These are phyloP conservation scores for Chaetomium cochliodes DNA, from an alignment of 495 filamentous ascomycete species.

Conservation along the genomic window DNA sequence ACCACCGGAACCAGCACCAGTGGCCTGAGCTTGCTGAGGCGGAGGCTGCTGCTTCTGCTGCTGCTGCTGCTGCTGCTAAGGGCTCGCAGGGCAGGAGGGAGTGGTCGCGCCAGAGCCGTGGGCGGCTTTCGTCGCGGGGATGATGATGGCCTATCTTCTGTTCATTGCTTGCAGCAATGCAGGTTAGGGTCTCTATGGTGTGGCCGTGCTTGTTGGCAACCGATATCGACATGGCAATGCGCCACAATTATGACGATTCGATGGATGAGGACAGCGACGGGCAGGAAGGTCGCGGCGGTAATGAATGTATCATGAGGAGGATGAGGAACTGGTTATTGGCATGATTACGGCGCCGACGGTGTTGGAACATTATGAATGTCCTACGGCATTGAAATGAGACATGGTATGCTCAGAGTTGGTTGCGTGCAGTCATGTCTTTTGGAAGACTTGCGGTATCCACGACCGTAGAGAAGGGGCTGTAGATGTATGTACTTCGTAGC, in stretches of 20 bases:
- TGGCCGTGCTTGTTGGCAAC: neutral
- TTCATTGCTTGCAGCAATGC: neutral
- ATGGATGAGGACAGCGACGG: neutral
- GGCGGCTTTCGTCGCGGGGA: slow-evolving; percentile 2
- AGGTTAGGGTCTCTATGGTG: neutral
- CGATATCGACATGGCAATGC: neutral
- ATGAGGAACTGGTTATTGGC: neutral
- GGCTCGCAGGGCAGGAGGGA: neutral
- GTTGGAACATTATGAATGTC: neutral
- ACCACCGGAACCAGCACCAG: neutral
- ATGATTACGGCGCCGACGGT: neutral
- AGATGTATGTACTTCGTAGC: neutral
- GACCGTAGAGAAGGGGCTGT: neutral
- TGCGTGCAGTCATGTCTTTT: neutral
- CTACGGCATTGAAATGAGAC: neutral
- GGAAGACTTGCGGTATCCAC: neutral
- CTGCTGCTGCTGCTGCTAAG: no score
- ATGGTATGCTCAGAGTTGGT: neutral
- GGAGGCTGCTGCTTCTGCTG: no score
- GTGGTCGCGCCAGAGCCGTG: slow-evolving; percentile 4
- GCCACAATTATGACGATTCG: neutral
- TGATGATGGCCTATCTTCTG: neutral
- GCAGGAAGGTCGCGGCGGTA: neutral
- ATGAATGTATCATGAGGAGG: neutral
- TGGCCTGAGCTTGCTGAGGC: neutral